A percentile compares a stretch with the other conserved stretches of the same genome.
Conservation (phyloP, 495 filamentous ascomycete species). For the Podospora comata region DNA sequence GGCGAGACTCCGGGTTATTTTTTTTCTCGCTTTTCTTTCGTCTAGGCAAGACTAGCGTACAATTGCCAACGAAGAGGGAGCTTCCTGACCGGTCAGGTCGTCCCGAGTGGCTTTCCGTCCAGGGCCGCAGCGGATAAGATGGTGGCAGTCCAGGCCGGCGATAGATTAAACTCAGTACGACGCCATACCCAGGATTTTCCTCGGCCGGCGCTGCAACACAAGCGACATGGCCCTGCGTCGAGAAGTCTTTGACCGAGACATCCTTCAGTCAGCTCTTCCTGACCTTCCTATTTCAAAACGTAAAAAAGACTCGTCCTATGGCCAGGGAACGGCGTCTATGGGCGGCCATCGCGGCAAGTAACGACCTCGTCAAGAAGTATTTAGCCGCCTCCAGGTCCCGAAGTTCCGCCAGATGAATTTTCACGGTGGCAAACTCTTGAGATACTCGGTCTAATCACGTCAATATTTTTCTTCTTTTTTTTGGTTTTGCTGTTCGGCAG, state of each 20-base stretch:
- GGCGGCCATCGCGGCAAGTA: neutral
- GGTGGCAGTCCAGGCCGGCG: constrained; percentile 11
- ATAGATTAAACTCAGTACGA: constrained; percentile 18
- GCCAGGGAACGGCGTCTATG: neutral
- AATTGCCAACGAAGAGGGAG: neutral
- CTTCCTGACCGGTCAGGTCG: neutral
- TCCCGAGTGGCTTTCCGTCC: neutral
- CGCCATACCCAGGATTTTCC: constrained; percentile 9
- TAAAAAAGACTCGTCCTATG: neutral
- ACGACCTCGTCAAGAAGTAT: constrained; percentile 3
- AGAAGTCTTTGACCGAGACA: neutral
- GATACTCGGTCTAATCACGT: no score
- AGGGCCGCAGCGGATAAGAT: constrained; percentile 13
- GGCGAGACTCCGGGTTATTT: constrained; percentile 1
- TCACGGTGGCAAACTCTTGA: constrained; percentile 15
- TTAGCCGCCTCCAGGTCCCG: constrained; percentile 18
- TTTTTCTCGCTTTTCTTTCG: neutral
- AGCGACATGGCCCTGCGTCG: neutral
- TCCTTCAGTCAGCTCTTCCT: neutral
- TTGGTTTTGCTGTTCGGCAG: neutral
- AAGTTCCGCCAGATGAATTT: neutral
- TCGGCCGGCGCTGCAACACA: constrained; percentile 15
- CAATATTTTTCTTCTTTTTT: no score
- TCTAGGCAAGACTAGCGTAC: neutral
- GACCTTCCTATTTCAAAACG: neutral